These are phyloP conservation scores for Grosmannia clavigera DNA, from an alignment of 2,329 filamentous ascomycete genomes.

Conservation along the genomic window DNA sequence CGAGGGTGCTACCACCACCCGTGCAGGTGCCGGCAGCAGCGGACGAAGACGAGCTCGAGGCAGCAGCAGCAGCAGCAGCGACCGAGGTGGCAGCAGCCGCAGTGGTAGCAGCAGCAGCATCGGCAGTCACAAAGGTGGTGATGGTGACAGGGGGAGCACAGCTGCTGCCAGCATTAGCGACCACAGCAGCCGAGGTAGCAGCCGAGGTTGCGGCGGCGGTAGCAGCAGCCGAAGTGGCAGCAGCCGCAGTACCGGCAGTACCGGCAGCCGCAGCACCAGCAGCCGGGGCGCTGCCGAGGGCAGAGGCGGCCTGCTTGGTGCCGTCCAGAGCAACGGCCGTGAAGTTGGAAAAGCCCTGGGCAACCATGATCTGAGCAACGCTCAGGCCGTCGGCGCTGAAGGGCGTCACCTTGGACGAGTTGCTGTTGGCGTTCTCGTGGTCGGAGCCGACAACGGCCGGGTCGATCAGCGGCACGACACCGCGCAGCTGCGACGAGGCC, in stretches of 20 bases:
- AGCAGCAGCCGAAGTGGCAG: constrained; percentile 1
- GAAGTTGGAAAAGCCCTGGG: constrained; percentile 52
- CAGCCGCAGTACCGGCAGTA: constrained; percentile 7
- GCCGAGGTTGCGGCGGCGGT: neutral
- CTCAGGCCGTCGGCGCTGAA: constrained; percentile 49
- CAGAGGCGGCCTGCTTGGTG: constrained; percentile 9
- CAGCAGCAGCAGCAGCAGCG: neutral
- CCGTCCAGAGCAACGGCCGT: constrained; percentile 25
- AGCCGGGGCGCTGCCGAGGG: constrained; percentile 20
- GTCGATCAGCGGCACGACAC: constrained; percentile 56
- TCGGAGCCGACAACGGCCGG: constrained; percentile 46
- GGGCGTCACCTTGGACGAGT: constrained; percentile 35
- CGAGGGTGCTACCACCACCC: constrained; percentile 5
- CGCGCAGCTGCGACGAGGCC: constrained; percentile 45
- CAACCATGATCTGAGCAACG: constrained; percentile 50
- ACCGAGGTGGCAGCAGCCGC: neutral
- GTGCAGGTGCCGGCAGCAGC: constrained; percentile 4
- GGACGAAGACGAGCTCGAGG: neutral
- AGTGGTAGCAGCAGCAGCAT: neutral
- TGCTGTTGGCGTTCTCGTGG: constrained; percentile 47
- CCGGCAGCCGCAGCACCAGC: constrained; percentile 14
- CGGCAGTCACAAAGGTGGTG: constrained; percentile 1
- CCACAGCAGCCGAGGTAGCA: neutral
- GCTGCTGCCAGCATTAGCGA: neutral
- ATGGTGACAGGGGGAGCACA: neutral